A percentile compares a stretch with the other conserved stretches of the same genome.
These are phyloP conservation scores for Primulina eburnea DNA, from an alignment of 257 asterid species.

Conservation along the genomic window DNA sequence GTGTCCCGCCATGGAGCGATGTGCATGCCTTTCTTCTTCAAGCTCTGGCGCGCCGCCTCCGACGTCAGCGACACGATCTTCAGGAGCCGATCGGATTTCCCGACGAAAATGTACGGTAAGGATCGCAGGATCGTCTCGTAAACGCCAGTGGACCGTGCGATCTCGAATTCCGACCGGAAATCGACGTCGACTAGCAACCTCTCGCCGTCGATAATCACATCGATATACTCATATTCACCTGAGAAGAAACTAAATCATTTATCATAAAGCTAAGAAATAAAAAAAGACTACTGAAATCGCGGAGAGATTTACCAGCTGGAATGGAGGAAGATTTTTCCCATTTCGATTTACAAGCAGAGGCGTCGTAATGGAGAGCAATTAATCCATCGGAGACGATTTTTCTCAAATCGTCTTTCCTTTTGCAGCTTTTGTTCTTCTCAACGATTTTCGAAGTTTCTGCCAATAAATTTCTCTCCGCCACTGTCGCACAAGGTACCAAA, in stretches of 20 bases:
- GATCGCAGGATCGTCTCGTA: no score
- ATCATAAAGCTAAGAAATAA: no score
- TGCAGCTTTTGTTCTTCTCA: conserved; percentile 41
- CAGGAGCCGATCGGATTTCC: conserved; percentile 68
- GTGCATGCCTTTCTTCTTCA: conserved; percentile 94
- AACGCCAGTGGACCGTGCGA: no score
- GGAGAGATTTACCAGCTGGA: no score
- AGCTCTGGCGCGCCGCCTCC: conserved; percentile 72
- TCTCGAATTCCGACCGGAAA: no score
- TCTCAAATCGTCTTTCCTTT: conserved; percentile 39
- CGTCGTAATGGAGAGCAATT: conserved; percentile 29
- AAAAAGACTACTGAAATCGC: no score
- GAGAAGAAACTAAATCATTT: no score
- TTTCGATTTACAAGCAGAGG: no score
- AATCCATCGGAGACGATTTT: conserved; percentile 42
- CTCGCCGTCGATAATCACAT: no score
- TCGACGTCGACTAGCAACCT: no score
- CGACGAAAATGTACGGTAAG: conserved; percentile 51
- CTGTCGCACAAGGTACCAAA: conserved; percentile 41
- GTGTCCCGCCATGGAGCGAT: conserved; percentile 79
- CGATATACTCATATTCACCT: no score
- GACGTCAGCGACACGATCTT: conserved; percentile 75
- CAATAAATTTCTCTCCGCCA: conserved; percentile 41
- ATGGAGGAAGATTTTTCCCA: no score
- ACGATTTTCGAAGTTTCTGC: conserved; percentile 46